These are phyloP conservation scores for Tolypocladium capitatum DNA, from an alignment of 2,329 filamentous ascomycete genomes.

Conservation along the genomic window DNA sequence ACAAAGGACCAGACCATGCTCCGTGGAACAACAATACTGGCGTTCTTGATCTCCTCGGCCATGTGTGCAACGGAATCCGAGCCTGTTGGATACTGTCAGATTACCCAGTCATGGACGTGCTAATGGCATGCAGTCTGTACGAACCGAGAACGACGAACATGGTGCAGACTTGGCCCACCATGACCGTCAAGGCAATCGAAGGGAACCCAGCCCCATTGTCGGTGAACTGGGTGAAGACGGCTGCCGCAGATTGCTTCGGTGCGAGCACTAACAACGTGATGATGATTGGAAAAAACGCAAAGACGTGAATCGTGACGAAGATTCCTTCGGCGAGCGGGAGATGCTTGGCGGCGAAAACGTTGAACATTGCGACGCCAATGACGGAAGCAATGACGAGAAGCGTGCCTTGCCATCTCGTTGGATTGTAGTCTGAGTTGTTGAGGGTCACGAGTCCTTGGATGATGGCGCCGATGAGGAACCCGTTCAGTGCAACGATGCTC, in stretches of 20 bases:
- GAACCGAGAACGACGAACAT: slow-evolving; percentile 5
- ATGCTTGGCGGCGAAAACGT: slow-evolving; percentile 4
- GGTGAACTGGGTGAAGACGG: slow-evolving; percentile 4
- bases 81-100: not conserved
- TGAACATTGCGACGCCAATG: slow-evolving; percentile 4
- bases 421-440: slow-evolving; percentile 6
- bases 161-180: slow-evolving; percentile 5
- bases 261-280: slow-evolving; percentile 4
- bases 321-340: slow-evolving; percentile 4
- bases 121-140: not conserved
- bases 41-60: slow-evolving; percentile 9
- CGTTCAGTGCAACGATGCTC: slow-evolving; percentile 23
- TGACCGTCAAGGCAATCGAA: slow-evolving; percentile 3
- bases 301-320: slow-evolving; percentile 6
- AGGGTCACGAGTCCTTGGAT: slow-evolving; percentile 30
- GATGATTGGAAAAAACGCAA: slow-evolving; percentile 6
- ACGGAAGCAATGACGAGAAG: slow-evolving; percentile 4
- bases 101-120: no score
- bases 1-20: slow-evolving; percentile 8
- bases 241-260: slow-evolving; percentile 3
- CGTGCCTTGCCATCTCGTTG: slow-evolving; percentile 2
- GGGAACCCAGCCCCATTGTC: slow-evolving; percentile 6
- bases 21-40: slow-evolving; percentile 7
- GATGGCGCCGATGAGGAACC: slow-evolving; percentile 29
- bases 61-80: slow-evolving; percentile 8